Conservation (phyloP, 352 stramenopile species). For the Phytophthora tubulina region DNA sequence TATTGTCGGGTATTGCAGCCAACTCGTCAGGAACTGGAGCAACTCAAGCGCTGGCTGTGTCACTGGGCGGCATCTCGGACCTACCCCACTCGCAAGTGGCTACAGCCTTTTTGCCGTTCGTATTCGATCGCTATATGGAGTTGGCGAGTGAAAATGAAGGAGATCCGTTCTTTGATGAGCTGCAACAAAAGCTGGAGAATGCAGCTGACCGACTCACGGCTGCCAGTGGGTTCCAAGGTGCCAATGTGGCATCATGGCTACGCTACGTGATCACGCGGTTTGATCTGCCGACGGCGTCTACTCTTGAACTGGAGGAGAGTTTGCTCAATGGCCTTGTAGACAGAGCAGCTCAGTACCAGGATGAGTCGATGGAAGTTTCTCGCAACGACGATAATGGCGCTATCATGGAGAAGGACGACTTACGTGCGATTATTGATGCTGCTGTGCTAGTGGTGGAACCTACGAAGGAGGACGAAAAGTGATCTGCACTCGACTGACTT, state of each 20-base stretch:
- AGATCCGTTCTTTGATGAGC: conserved; percentile 73
- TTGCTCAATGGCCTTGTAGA: conserved; percentile 66
- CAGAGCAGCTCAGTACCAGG: conserved; percentile 60
- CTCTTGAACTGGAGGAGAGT: conserved; percentile 67
- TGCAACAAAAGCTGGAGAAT: conserved; percentile 60
- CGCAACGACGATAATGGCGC: conserved; percentile 41
- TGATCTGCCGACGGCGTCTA: conserved; percentile 58
- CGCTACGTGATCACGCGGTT: conserved; percentile 71
- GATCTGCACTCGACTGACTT: neutral
- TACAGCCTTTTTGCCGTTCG: conserved; percentile 70
- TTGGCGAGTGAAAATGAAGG: conserved; percentile 68
- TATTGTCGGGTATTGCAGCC: conserved; percentile 63
- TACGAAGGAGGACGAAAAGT: conserved; percentile 33
- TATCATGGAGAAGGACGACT: conserved; percentile 73
- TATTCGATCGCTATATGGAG: conserved; percentile 68
- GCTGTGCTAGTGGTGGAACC: conserved; percentile 45
- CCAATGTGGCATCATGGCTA: conserved; percentile 63
- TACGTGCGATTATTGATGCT: conserved; percentile 62
- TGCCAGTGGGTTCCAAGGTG: conserved; percentile 64
- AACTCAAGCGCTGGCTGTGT: conserved; percentile 64
- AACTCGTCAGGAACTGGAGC: conserved; percentile 66
- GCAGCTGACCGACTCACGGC: conserved; percentile 58
- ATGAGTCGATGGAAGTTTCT: conserved; percentile 48
- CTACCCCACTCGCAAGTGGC: conserved; percentile 69
- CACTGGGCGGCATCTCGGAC: conserved; percentile 76